Base-by-base conservation (phyloP, 345 rosid genomes). In the Linum usitatissimum region DNA sequence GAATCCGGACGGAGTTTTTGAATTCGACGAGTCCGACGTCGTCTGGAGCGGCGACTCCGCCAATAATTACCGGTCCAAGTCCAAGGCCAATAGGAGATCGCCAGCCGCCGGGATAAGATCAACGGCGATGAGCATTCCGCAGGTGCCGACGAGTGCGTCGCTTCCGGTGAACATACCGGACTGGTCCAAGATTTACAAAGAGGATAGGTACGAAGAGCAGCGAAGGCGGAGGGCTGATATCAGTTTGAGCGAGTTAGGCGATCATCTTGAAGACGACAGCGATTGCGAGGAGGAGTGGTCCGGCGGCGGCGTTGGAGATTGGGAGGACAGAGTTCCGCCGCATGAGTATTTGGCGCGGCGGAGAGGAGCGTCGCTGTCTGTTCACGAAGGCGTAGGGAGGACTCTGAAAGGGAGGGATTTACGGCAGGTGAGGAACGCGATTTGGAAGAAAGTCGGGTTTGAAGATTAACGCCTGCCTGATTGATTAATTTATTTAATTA, bases 141-240 rank as follows among this genome's bases (percentile, higher is more conserved):
- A 34, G 38, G 57, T 53, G 62, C 60, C 71, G 3, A n/a, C 17
- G 28, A 30, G 83, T 28, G 79, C 85, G 48, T 88, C 92, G 1
- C 59, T 88, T 36, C 93, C 96, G 45, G 79, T 88, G 65, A 88
- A 74, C 68, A 64, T 86, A 12, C 96, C 93, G 1, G 96, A 88
- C 49, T 88, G 96, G 96, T 86, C 96, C 7, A 73, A 81, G 84
- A 86, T 88, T 63, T 71, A 86, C 3, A 83, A 73, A 62, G 76
- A 73, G 38, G 64, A 55, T 14, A 83, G 75, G 40, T 68, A 80
- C 55, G 66, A 60, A 28, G 69, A 72, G 34, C 81, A 76, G 65
- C 51, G 51, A 13, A 10, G 13, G 51, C 7, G 51, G 51, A 7
- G 51, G 51, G 9, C 6, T 34, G 38, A 34, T 34, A 45, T 45